Evolutionary conservation across 208 protist species (phyloP), one percentile per base, ranked within the genome.

Genomic region (Kentomonas sorsogonicus): DNA sequence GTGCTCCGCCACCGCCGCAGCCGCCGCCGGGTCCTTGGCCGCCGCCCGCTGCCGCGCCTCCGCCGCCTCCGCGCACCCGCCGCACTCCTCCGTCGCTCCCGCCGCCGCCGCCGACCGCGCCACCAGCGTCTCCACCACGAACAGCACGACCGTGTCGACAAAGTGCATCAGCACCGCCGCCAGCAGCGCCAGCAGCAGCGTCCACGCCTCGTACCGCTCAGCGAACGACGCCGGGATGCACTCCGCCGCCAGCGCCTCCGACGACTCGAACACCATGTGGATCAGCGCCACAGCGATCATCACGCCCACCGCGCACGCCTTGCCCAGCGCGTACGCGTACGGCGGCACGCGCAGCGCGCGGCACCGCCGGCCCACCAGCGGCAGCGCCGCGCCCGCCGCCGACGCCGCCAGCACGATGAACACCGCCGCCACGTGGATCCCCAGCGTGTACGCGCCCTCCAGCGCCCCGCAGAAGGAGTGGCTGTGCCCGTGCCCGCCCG

Each of bases 391-490:
- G 7, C 80, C 80, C n/a, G 84, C 5, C 15, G 70, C 36, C 15
- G 80, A 88, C 54, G 73, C 66, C 0, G 34, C 61, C 1, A 90
- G 63, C n/a, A 90, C 53, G 34, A 90, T 64, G 62, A 90, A 84
- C 23, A 90, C 69, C 9, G 79, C 79, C 13, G 52, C 66, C 25
- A 90, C 57, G 63, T 90, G 83, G 50, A 86, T 39, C 13, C 69
- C 63, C 34, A 74, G 50, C 25, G 65, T 72, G 56, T 81, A 88
- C 11, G 23, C 27, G 11, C 74, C 76, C 4, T 7, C n/a, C 10
- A 57, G 48, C 20, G 7, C 44, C 44, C 11, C 38, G 57, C 40
- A 51, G 26, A 13, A 4, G 7, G 6, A 9, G 27, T 52, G 20
- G 27, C 22, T 13, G 20, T 52, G 20, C 9, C 18, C 46, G 46